A percentile compares a stretch with the other conserved stretches of the same genome.
Evolutionary conservation across 2,329 filamentous ascomycete genomes (phyloP).

Genomic region (Camillea tinctor): DNA sequence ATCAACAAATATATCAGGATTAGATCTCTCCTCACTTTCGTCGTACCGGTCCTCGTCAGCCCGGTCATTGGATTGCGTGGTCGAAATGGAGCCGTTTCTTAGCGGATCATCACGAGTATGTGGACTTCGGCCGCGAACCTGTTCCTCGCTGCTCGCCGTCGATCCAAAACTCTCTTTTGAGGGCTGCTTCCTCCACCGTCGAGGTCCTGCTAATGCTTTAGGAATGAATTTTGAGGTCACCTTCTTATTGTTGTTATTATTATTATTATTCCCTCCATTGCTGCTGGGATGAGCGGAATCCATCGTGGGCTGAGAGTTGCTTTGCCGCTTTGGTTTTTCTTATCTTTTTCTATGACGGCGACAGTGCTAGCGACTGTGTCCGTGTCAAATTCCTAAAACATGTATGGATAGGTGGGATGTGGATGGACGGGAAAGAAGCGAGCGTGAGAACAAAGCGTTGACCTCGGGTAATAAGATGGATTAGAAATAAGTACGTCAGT

Average conservation of each 20-base stretch:
- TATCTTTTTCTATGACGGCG: too few relatives aligned
- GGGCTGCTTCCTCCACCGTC: conserved; percentile 45
- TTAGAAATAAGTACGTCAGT: neutral
- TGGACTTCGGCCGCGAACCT: conserved; percentile 28
- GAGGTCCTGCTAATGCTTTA: conserved; percentile 48
- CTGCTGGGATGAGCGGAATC: conserved; percentile 22
- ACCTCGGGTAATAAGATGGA: neutral
- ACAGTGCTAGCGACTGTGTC: too few relatives aligned
- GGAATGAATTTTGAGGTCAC: conserved; percentile 42
- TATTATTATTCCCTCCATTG: too few relatives aligned
- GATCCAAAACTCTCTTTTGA: conserved; percentile 39
- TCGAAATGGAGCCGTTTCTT: conserved; percentile 19
- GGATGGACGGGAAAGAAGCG: too few relatives aligned
- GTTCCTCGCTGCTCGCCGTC: conserved; percentile 30
- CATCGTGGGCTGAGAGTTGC: conserved; percentile 19
- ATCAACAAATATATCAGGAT: conserved; percentile 36
- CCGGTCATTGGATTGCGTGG: conserved; percentile 30
- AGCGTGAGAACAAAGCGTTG: too few relatives aligned
- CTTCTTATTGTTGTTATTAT: conserved; percentile 10
- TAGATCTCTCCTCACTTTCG: conserved; percentile 24
- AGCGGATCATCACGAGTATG: conserved; percentile 20
- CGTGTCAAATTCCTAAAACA: too few relatives aligned
- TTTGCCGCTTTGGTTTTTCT: neutral
- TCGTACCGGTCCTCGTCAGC: conserved; percentile 9
- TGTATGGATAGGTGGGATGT: too few relatives aligned